These are phyloP conservation scores for Arthrobotrys megalospora DNA, from an alignment of 2,329 filamentous ascomycete genomes.

Conservation along the genomic window DNA sequence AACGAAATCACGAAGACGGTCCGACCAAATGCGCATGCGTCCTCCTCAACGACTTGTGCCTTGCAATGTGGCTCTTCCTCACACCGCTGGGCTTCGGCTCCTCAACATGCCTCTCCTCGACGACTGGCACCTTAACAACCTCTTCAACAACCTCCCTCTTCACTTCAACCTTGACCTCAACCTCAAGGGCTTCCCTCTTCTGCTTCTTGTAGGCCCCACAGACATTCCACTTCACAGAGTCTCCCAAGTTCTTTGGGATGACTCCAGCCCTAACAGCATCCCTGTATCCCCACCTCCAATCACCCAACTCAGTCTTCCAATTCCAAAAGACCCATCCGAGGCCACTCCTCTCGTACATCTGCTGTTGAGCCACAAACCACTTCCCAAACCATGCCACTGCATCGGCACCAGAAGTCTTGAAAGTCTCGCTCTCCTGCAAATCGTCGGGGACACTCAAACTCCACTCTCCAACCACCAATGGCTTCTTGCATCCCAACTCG, in stretches of 20 bases:
- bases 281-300: constrained; percentile 72
- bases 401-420: constrained; percentile 65
- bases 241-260: constrained; percentile 66
- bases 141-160: constrained; percentile 34
- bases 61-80: constrained; percentile 22
- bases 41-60: constrained; percentile 27
- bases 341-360: constrained; percentile 71
- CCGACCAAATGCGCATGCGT: constrained; percentile 28
- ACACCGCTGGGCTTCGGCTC: constrained; percentile 37
- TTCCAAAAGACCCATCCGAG: constrained; percentile 75
- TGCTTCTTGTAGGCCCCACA: constrained; percentile 42
- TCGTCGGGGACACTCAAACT: constrained; percentile 71
- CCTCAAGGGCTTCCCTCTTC: constrained; percentile 16
- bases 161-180: constrained; percentile 18
- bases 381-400: constrained; percentile 71
- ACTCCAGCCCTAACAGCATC: constrained; percentile 68
- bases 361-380: constrained; percentile 74
- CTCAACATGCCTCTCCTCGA: constrained; percentile 33
- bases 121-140: constrained; percentile 30
- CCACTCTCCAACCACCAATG: constrained; percentile 75
- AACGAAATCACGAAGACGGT: constrained; percentile 21
- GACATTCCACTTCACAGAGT: constrained; percentile 48
- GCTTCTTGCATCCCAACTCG: constrained; percentile 68
- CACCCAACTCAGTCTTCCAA: constrained; percentile 72
- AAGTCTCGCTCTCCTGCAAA: constrained; percentile 69